These are phyloP conservation scores for Aspergillus baeticus DNA, from an alignment of 495 filamentous ascomycete genomes.

Conservation along the genomic window DNA sequence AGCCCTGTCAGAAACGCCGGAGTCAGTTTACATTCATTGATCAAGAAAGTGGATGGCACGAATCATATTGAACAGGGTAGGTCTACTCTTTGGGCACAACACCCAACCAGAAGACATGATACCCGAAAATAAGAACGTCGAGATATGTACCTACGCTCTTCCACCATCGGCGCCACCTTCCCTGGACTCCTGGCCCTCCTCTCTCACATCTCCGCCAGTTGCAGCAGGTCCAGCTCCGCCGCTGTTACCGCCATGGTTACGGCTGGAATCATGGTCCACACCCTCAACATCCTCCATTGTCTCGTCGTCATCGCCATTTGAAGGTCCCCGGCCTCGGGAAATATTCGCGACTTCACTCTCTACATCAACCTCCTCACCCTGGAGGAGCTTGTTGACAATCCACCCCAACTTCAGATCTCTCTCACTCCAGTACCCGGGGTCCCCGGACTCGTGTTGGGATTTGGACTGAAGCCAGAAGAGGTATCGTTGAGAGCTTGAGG, in stretches of 20 bases:
- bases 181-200: slow-evolving; percentile 82
- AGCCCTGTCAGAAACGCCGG: slow-evolving; percentile 30
- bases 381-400: slow-evolving; percentile 78
- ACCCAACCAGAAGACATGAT: slow-evolving; percentile 1
- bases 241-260: slow-evolving; percentile 58
- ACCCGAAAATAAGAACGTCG: slow-evolving; percentile 22
- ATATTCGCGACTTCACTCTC: slow-evolving; percentile 69
- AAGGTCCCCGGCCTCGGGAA: slow-evolving; percentile 46
- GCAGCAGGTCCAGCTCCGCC: slow-evolving; percentile 83
- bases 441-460: slow-evolving; percentile 69
- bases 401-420: slow-evolving; percentile 79
- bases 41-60: background rate
- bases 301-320: slow-evolving; percentile 65
- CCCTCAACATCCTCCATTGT: slow-evolving; percentile 83
- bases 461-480: slow-evolving; percentile 97
- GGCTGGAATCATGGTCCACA: slow-evolving; percentile 51
- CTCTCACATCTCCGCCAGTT: slow-evolving; percentile 83
- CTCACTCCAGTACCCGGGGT: slow-evolving; percentile 74
- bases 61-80: slow-evolving; percentile 7
- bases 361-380: slow-evolving; percentile 88
- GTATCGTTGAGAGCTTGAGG: slow-evolving; percentile 85
- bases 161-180: slow-evolving; percentile 95
- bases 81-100: slow-evolving; percentile 7
- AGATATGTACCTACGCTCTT: slow-evolving; percentile 92
- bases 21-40: slow-evolving; percentile 14